A percentile compares a stretch with the other conserved stretches of the same genome.
phyloP scores from a whole-genome alignment of 352 stramenopile genomes.

The Pythium plurisporium region DNA sequence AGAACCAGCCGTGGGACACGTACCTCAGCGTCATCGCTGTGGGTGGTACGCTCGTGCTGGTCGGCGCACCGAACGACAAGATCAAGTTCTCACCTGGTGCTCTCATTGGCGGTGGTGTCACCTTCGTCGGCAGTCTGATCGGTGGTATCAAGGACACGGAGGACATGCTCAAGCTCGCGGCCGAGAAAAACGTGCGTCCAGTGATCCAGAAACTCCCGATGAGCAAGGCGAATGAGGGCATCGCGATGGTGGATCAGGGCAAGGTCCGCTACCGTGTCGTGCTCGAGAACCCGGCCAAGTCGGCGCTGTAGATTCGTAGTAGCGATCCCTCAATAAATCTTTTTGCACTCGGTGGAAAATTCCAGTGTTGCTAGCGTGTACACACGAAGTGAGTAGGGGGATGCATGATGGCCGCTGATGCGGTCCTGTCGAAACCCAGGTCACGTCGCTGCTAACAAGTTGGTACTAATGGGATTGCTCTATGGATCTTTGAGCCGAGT shows the following conservation, averaged over 20 bases:
- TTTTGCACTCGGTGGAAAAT: background rate
- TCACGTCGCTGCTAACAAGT: no score
- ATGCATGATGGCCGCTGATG: no score
- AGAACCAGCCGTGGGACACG: conserved; percentile 26
- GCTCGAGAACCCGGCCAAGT: conserved; percentile 28
- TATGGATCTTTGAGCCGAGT: no score
- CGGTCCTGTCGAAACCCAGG: no score
- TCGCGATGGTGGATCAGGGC: conserved; percentile 7
- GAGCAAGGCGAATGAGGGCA: conserved; percentile 8
- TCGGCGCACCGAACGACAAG: conserved; percentile 16
- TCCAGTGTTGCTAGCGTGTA: no score
- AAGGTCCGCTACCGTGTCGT: conserved; percentile 10
- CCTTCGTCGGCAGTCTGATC: conserved; percentile 24
- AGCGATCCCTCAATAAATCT: no score
- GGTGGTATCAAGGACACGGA: conserved; percentile 12
- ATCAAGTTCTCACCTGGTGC: background rate
- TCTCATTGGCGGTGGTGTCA: conserved; percentile 39
- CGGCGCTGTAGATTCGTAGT: background rate
- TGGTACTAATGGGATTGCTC: no score
- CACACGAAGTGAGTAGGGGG: no score
- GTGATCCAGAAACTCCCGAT: conserved; percentile 16
- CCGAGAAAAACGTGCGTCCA: conserved; percentile 5
- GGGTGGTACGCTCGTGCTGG: conserved; percentile 24
- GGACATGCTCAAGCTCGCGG: conserved; percentile 9
- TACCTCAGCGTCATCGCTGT: conserved; percentile 12